Evolutionary conservation across 495 filamentous ascomycete genomes (phyloP).

Genomic region (Aspergillus steynii): DNA sequence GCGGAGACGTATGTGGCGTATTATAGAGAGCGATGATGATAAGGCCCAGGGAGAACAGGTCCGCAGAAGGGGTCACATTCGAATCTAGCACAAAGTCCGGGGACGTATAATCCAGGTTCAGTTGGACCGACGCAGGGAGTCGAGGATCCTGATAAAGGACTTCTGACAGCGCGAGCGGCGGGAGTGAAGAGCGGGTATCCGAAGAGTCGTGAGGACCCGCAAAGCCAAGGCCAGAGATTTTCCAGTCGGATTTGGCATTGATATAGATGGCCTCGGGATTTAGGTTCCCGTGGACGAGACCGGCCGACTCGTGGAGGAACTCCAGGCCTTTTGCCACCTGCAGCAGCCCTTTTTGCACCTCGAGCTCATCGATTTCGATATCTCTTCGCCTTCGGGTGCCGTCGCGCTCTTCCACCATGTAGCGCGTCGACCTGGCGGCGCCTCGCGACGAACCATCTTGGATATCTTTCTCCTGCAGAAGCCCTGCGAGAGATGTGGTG

Average conservation of each 20-base stretch:
- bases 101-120: constrained; percentile 89
- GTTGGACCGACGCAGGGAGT: constrained; percentile 77
- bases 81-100: constrained; percentile 92
- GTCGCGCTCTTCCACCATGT: constrained; percentile 77
- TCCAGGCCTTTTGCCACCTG: constrained; percentile 94
- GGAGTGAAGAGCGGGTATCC: constrained; percentile 64
- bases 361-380: constrained; percentile 92
- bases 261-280: constrained; percentile 94
- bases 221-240: constrained; percentile 91
- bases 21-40: constrained; percentile 90
- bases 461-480: constrained; percentile 87
- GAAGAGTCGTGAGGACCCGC: constrained; percentile 73
- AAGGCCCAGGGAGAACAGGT: constrained; percentile 91
- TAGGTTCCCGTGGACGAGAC: constrained; percentile 88
- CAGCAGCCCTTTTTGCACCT: constrained; percentile 93
- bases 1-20: constrained; percentile 81
- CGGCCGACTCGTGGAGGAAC: constrained; percentile 95
- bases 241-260: constrained; percentile 98
- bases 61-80: constrained; percentile 73
- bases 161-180: constrained; percentile 78
- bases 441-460: constrained; percentile 64
- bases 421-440: constrained; percentile 71
- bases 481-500: constrained; percentile 78
- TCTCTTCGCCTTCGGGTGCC: constrained; percentile 75
- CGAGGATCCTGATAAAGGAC: constrained; percentile 83